Evolutionary conservation across 805 yeast genomes (phyloP).

Genomic region (Candida hungchunana): DNA sequence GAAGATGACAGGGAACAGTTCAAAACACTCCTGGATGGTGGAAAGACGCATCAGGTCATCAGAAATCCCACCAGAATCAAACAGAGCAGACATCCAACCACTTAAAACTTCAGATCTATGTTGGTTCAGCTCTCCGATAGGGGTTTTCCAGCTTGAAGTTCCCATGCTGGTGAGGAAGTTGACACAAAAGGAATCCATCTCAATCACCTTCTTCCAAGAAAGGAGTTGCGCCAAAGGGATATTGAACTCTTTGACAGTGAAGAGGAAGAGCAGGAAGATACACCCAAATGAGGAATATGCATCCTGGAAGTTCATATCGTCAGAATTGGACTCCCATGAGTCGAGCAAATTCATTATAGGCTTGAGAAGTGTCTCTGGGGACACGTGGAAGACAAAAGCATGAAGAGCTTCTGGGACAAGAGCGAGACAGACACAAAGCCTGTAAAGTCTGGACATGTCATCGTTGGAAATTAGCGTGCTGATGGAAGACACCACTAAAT

Average conservation of each 20-base stretch:
- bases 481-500: slow-evolving; percentile 31
- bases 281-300: slow-evolving; percentile 65
- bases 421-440: slow-evolving; percentile 49
- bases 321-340: slow-evolving; percentile 33
- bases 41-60: slow-evolving; percentile 74
- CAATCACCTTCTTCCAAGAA: slow-evolving; percentile 13
- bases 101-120: slow-evolving; percentile 36
- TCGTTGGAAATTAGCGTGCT: slow-evolving; percentile 34
- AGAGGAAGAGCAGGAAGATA: slow-evolving; percentile 43
- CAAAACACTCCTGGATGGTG: slow-evolving; percentile 61
- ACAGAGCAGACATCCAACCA: slow-evolving; percentile 78
- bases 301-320: slow-evolving; percentile 60
- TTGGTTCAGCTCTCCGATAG: slow-evolving; percentile 20
- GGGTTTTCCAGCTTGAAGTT: slow-evolving; percentile 23
- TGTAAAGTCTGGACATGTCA: slow-evolving; percentile 40
- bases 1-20: slow-evolving; percentile 67
- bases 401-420: slow-evolving; percentile 39
- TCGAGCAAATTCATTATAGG: slow-evolving; percentile 53
- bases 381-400: slow-evolving; percentile 38
- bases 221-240: slow-evolving; percentile 28
- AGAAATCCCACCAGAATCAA: slow-evolving; percentile 79
- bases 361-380: slow-evolving; percentile 39
- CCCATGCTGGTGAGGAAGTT: slow-evolving; percentile 28
- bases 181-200: slow-evolving; percentile 30
- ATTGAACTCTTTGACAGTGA: slow-evolving; percentile 37